Evolutionary conservation across 768 basidiomycete genomes (phyloP), one percentile per base, ranked within the genome.

Genomic region (Termitomyces titanicus): DNA sequence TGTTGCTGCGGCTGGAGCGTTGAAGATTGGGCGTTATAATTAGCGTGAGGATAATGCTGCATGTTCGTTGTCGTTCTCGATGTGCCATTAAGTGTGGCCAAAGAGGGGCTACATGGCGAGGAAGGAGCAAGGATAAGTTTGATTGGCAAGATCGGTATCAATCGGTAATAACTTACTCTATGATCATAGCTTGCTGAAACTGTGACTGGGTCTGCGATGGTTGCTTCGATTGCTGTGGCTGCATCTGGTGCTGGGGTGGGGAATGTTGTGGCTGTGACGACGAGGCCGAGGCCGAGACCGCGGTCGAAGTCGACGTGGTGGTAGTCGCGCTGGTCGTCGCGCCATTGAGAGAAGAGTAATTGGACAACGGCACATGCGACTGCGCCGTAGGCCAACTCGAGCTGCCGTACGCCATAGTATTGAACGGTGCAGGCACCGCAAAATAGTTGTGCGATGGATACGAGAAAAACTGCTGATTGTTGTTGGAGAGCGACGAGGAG

Each of bases 261-360:
- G 66, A 67, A 17, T 55, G 63, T 22, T 51, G 44, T 39, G 58
- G 62, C 31, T 61, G 56, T 18, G 61, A 65, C 61, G 67, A 35
- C 58, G 66, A 67, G 1, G 71, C 58, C 2, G 48, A n/a, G 22
- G 35, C 12, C 7, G 35, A 46, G 3, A 27, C 11, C 5, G 29
- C 12, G 17, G 68, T 51, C 5, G 73, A 56, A 8, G 72, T 10
- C 3, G 49, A 13, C 12, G 54, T 22, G 20, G 50, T 42, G 27
- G 50, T 48, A 11, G 75, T 64, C 33, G 76, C 68, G 15, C 78
- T 70, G 1, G 74, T 80, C 11, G 86, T 88, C n/a, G 88, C 86
- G 15, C 86, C 88, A 66, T 90, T 89, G 46, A 90, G 70, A 44
- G 83, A 82, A n/a, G 89, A 91, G 57, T 89, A 91, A 56, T 72